Conservation (phyloP, 768 basidiomycete genomes). For the Boletus huronensis region DNA sequence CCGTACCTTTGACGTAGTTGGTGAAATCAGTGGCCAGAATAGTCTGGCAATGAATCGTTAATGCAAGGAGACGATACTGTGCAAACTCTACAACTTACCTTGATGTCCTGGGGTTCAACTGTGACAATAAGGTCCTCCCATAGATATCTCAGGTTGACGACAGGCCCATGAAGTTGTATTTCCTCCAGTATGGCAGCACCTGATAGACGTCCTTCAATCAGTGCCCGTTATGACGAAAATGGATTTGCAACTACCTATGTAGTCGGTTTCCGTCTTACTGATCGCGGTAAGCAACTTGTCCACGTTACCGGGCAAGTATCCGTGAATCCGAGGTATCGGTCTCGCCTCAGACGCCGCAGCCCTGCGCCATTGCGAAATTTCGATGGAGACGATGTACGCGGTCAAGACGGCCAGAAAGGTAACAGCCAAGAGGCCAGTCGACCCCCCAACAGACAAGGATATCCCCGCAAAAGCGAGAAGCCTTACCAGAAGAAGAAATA, state of each 20-base stretch:
- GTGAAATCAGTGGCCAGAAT: slow-evolving; percentile 44
- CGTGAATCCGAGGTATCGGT: slow-evolving; percentile 29
- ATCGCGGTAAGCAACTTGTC: slow-evolving; percentile 31
- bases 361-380: slow-evolving; percentile 10
- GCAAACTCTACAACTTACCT: slow-evolving; percentile 19
- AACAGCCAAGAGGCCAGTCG: slow-evolving; percentile 4
- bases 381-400: not conserved
- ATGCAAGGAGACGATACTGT: not conserved
- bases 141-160: slow-evolving; percentile 43
- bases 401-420: slow-evolving; percentile 1
- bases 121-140: slow-evolving; percentile 52
- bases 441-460: slow-evolving; percentile 3
- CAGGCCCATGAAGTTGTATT: slow-evolving; percentile 23
- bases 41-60: slow-evolving; percentile 21
- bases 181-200: slow-evolving; percentile 26
- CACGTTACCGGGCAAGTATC: slow-evolving; percentile 33
- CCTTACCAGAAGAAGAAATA: slow-evolving; percentile 13
- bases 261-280: slow-evolving; percentile 25
- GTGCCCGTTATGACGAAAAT: not conserved
- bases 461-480: slow-evolving; percentile 10
- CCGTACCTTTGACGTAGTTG: slow-evolving; percentile 42
- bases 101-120: slow-evolving; percentile 46
- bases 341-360: slow-evolving; percentile 28
- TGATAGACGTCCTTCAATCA: slow-evolving; percentile 7
- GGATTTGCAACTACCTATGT: slow-evolving; percentile 30